Evolutionary conservation across 2,329 filamentous ascomycete genomes (phyloP).

Genomic region (Phialophora tarda): DNA sequence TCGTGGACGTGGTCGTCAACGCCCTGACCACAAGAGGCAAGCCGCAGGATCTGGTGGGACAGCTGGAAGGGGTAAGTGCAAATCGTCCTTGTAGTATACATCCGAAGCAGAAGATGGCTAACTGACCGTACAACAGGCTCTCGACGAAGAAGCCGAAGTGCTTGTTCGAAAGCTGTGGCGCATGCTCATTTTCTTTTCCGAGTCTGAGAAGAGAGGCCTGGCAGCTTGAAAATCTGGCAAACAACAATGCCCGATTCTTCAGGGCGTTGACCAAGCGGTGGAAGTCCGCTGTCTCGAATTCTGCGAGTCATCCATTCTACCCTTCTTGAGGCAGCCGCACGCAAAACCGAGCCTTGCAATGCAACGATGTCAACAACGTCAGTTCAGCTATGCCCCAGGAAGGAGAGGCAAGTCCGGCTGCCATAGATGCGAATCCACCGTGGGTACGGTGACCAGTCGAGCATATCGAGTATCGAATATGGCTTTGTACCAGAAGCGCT

Average conservation of each 20-base stretch:
- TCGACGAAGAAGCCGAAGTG: slow-evolving; percentile 93
- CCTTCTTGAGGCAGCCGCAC: neutral
- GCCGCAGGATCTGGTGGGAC: slow-evolving; percentile 80
- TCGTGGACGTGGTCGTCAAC: slow-evolving; percentile 90
- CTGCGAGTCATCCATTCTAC: neutral
- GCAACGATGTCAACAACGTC: neutral
- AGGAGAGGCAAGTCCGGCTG: neutral
- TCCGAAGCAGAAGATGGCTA: neutral
- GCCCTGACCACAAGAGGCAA: slow-evolving; percentile 76
- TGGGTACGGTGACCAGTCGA: neutral
- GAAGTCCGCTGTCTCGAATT: neutral
- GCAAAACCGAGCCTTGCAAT: neutral
- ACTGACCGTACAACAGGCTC: slow-evolving; percentile 60
- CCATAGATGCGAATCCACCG: neutral
- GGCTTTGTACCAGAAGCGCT: neutral
- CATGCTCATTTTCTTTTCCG: slow-evolving; percentile 97
- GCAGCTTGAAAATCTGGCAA: slow-evolving; percentile 59
- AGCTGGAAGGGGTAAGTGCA: slow-evolving; percentile 75
- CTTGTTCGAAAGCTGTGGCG: slow-evolving; percentile 97
- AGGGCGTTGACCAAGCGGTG: neutral
- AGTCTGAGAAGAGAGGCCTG: slow-evolving; percentile 88
- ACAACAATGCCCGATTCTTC: neutral
- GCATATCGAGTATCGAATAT: neutral
- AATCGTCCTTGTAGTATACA: neutral
- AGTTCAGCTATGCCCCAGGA: neutral